phyloP scores from a whole-genome alignment of 148 eudicot genomes.

The Mesembryanthemum crystallinum region DNA sequence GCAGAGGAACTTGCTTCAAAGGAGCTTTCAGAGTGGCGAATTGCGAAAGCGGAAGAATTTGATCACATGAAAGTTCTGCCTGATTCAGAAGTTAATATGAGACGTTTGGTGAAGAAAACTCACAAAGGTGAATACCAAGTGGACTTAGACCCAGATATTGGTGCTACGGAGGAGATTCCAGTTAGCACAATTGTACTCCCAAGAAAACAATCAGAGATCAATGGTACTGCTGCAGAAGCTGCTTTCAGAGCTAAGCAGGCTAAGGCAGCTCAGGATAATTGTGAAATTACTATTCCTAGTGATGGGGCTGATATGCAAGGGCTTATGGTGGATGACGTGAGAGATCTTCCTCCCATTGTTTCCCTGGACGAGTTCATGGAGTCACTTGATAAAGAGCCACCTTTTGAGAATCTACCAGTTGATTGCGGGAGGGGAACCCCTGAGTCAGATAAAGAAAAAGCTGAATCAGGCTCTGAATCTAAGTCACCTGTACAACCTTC shows the following conservation, averaged over 20 bases:
- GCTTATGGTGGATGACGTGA: slow-evolving; percentile 75
- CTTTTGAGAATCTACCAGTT: slow-evolving; percentile 62
- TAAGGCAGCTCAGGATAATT: slow-evolving; percentile 37
- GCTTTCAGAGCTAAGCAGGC: slow-evolving; percentile 27
- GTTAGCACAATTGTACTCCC: slow-evolving; percentile 30
- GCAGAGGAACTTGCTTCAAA: slow-evolving; percentile 97
- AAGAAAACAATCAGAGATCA: slow-evolving; percentile 30
- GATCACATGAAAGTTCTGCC: slow-evolving; percentile 83
- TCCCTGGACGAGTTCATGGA: slow-evolving; percentile 96
- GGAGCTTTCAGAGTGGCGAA: slow-evolving; percentile 96
- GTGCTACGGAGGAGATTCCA: slow-evolving; percentile 54
- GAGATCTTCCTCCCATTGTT: slow-evolving; percentile 90
- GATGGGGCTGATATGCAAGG: slow-evolving; percentile 94
- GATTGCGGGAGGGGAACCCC: slow-evolving; percentile 36
- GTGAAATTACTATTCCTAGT: slow-evolving; percentile 68
- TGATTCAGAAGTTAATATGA: slow-evolving; percentile 66
- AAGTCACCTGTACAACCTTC: slow-evolving; percentile 29
- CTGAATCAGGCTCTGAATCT: slow-evolving; percentile 20
- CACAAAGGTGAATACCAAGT: slow-evolving; percentile 97
- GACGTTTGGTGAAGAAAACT: slow-evolving; percentile 91
- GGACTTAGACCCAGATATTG: slow-evolving; percentile 64
- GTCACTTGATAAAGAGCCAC: slow-evolving; percentile 88
- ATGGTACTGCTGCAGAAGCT: slow-evolving; percentile 19
- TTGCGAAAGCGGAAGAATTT: slow-evolving; percentile 85
- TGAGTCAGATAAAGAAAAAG: slow-evolving; percentile 33